Evolutionary conservation across 2,329 filamentous ascomycete genomes (phyloP), one percentile per base, ranked within the genome.

Genomic region (Nothophaeocryptopus gaeumannii): DNA sequence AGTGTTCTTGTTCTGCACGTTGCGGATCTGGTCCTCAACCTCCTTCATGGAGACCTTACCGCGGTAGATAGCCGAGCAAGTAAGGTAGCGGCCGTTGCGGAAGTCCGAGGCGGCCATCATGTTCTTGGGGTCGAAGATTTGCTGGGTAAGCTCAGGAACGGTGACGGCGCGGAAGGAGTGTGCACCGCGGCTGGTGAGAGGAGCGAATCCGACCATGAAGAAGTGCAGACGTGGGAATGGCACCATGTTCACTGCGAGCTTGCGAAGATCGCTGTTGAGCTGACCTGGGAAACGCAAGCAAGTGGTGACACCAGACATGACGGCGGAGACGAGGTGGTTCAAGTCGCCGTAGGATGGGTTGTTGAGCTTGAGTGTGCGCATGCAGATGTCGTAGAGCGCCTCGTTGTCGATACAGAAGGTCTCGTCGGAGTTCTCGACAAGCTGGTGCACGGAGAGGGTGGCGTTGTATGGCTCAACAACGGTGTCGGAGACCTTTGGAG

Each of bases 51-150:
- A 95, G 72, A 99, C 89, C 83, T 96, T 96, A 71, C 93, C 93
- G 77, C 93, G 93, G 89, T 99, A 99, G 78, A 99, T 96, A 73
- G 93, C 91, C 74, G 87, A 97, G 86, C 93, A 99, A 66, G 93
- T 99, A 70, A 99, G 85, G 83, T 99, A 99, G 70, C 93, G 93
- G 75, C 93, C 93, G 77, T 97, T 99, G 70, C 93, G 89, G 90
- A 99, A 99, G 81, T 99, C 93, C 59, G 91, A 95, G 61, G 93
- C 93, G 78, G 93, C 93, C 93, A 99, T 99, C 92, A 99, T 99
- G 86, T 99, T 99, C 90, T 97, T 99, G 70, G 93, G 92, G 81
- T 99, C 93, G 82, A 95, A 99, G 90, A 99, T 97, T 78, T 99
- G 93, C 82, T 99, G 93, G 69, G 93, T 97, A 74, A 99, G 84